A percentile compares a stretch with the other conserved stretches of the same genome.
phyloP scores from a whole-genome alignment of 1,284 basidiomycete species.

The Filobasidium uniguttulatum region DNA sequence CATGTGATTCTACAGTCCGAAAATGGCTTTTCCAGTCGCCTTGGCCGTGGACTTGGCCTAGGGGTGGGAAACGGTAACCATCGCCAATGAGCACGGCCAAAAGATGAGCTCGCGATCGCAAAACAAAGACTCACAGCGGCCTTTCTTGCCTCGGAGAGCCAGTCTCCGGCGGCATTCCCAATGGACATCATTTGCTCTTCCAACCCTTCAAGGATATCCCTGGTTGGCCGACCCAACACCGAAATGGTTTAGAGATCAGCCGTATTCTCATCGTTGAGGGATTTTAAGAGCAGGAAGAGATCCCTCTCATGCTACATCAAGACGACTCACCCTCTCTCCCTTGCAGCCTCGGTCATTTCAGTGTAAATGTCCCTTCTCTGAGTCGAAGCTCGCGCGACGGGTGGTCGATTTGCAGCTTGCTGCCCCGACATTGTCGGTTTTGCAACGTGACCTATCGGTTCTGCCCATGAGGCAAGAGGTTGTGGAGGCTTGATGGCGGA shows the following conservation, averaged over 20 bases:
- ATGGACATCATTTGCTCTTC: slow-evolving; percentile 25
- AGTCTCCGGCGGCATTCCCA: slow-evolving; percentile 23
- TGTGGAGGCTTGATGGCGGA: slow-evolving; percentile 22
- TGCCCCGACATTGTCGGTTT: slow-evolving; percentile 7
- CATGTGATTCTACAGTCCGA: slow-evolving; percentile 17
- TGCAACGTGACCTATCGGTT: slow-evolving; percentile 21
- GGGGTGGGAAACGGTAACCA: not conserved
- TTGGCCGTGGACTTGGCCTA: slow-evolving; percentile 34
- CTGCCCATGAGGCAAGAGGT: slow-evolving; percentile 33
- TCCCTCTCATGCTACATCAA: too few relatives aligned
- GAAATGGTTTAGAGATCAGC: not conserved
- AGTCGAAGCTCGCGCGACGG: slow-evolving; percentile 18
- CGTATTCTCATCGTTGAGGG: not conserved
- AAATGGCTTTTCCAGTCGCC: slow-evolving; percentile 25
- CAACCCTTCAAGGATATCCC: slow-evolving; percentile 15
- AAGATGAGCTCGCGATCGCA: not conserved
- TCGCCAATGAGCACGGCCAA: slow-evolving; percentile 8
- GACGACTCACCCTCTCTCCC: slow-evolving; percentile 21
- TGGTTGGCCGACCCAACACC: not conserved
- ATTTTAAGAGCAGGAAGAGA: too few relatives aligned
- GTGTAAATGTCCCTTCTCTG: slow-evolving; percentile 33
- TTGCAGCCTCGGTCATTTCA: slow-evolving; percentile 28
- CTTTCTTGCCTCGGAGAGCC: slow-evolving; percentile 27
- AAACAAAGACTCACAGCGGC: slow-evolving; percentile 23
- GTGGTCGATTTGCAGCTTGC: slow-evolving; percentile 18